Conservation (phyloP, 139 green algal genomes). For the Closterium sp. region DNA sequence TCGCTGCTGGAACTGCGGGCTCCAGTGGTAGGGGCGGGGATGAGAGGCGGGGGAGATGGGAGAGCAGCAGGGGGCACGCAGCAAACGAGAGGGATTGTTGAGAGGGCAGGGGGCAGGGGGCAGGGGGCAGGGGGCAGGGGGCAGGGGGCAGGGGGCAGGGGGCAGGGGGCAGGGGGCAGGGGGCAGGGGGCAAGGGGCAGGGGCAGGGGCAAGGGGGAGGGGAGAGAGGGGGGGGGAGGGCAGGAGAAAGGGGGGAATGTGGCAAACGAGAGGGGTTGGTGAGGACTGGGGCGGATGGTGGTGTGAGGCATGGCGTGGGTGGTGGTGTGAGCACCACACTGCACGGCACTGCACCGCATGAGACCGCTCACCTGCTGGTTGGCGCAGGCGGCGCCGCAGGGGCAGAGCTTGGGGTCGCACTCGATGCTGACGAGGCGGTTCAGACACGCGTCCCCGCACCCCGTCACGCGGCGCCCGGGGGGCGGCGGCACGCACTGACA, state of each 20-base stretch:
- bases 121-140: neutral
- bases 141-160: neutral
- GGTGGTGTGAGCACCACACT: neutral
- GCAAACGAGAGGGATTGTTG: too few relatives aligned
- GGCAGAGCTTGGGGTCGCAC: conserved; percentile 84
- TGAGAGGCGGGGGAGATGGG: neutral
- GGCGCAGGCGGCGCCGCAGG: conserved; percentile 81
- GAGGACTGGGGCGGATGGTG: neutral
- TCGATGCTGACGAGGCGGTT: conserved; percentile 94
- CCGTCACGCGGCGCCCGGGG: neutral
- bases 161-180: neutral
- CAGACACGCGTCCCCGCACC: conserved; percentile 86
- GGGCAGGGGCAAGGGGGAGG: neutral
- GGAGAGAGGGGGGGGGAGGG: neutral
- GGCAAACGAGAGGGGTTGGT: neutral
- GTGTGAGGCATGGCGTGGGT: neutral
- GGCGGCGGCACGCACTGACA: conserved; percentile 16
- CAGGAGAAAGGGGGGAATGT: neutral
- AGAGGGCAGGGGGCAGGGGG: neutral
- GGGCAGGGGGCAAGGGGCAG: neutral
- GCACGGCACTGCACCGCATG: neutral
- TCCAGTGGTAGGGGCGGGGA: too few relatives aligned
- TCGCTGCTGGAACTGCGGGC: conserved; percentile 69
- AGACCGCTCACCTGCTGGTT: conserved; percentile 72
- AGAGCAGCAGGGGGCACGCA: too few relatives aligned